Conservation (phyloP, 495 filamentous ascomycete species). For the Poronia punctata region DNA sequence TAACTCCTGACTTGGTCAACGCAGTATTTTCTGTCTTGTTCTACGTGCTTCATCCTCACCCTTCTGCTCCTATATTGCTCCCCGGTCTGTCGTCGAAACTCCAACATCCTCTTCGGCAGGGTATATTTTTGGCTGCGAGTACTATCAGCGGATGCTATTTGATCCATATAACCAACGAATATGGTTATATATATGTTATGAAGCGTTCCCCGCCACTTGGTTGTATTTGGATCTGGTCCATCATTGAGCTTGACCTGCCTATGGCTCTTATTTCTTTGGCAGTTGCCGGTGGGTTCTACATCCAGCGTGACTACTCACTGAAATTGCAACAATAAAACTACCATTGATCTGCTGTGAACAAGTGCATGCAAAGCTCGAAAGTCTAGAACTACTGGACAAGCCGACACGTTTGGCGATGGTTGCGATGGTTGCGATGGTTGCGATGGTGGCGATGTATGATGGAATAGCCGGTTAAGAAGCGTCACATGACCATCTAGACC, state of each 20-base stretch:
- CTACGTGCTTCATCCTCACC: conserved; percentile 52
- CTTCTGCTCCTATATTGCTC: conserved; percentile 33
- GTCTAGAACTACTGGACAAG: too few species aligned
- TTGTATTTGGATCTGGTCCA: conserved; percentile 88
- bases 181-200: conserved; percentile 83
- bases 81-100: conserved; percentile 37
- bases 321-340: conserved; percentile 11
- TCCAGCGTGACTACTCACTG: conserved; percentile 62
- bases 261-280: conserved; percentile 56
- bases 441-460: too few species aligned
- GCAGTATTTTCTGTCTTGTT: conserved; percentile 56
- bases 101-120: conserved; percentile 46
- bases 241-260: conserved; percentile 74
- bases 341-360: conserved; percentile 2
- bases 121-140: conserved; percentile 52
- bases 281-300: conserved; percentile 57
- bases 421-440: too few species aligned
- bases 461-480: too few species aligned
- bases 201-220: conserved; percentile 84
- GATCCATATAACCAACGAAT: conserved; percentile 69
- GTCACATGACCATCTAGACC: too few species aligned
- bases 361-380: too few species aligned
- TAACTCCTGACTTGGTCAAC: conserved; percentile 23
- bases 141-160: conserved; percentile 63
- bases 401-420: too few species aligned